Evolutionary conservation across 352 stramenopile genomes (phyloP).

Genomic region (Globisporangium perplexum): DNA sequence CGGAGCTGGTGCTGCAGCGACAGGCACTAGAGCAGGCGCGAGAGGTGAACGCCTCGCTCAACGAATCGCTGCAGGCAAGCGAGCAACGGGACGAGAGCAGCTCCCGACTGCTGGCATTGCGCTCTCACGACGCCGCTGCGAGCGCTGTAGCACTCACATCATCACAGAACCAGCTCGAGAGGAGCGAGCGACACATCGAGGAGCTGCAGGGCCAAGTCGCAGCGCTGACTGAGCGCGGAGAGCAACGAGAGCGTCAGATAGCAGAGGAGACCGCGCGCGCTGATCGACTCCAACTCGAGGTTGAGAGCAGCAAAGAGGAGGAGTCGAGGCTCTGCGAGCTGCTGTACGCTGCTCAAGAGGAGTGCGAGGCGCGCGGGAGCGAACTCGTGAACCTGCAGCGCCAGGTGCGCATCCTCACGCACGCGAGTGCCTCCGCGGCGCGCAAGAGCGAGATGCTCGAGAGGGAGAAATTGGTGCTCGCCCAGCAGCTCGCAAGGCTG

Average conservation of each 20-base stretch:
- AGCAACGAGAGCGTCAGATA: not conserved
- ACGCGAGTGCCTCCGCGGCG: not conserved
- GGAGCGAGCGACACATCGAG: not conserved
- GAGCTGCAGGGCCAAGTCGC: not conserved
- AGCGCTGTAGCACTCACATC: not conserved
- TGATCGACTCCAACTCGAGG: not conserved
- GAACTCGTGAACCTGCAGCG: conserved; percentile 4
- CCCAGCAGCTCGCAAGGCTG: conserved; percentile 14
- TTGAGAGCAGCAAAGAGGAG: conserved; percentile 7
- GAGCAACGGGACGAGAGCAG: not conserved
- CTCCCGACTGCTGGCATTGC: not conserved
- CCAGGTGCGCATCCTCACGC: conserved; percentile 9
- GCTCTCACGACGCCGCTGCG: no score
- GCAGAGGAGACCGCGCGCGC: not conserved
- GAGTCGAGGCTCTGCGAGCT: conserved; percentile 10
- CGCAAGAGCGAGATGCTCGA: conserved; percentile 5
- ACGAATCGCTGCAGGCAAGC: conserved; percentile 3
- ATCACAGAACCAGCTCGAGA: not conserved
- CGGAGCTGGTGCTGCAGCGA: conserved; percentile 2
- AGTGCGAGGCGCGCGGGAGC: conserved; percentile 3
- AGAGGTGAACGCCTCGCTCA: not conserved
- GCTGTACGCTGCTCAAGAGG: conserved; percentile 16
- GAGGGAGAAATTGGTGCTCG: conserved; percentile 12
- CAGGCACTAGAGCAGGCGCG: not conserved
- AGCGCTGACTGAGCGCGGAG: not conserved